Conservation (phyloP, 352 stramenopile species). For the Porosira glacialis region DNA sequence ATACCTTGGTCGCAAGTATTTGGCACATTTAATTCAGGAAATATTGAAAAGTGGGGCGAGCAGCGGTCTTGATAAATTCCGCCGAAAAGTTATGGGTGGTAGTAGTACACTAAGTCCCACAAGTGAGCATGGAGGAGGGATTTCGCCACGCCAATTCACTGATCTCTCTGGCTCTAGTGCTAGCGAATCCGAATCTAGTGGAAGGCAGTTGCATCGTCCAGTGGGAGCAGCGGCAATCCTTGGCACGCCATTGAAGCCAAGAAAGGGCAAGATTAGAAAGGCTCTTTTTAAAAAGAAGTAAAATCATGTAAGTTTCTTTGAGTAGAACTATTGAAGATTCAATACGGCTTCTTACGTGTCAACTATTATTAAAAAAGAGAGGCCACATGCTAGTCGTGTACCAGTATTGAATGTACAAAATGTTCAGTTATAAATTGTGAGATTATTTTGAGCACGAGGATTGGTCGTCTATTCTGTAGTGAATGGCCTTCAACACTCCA, state of each 20-base stretch:
- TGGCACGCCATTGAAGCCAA: conserved; percentile 27
- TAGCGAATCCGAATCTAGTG: conserved; percentile 24
- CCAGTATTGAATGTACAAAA: no score
- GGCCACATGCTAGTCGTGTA: no score
- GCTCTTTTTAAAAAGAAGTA: conserved; percentile 23
- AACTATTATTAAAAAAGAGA: no score
- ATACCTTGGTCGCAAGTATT: conserved; percentile 55
- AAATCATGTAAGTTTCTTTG: not conserved
- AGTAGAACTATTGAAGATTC: no score
- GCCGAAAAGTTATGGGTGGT: conserved; percentile 40
- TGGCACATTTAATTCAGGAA: conserved; percentile 56
- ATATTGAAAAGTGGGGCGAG: conserved; percentile 60
- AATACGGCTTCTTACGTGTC: no score
- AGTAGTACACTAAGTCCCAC: conserved; percentile 9
- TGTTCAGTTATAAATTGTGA: no score
- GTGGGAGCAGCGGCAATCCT: conserved; percentile 46
- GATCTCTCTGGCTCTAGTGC: conserved; percentile 1
- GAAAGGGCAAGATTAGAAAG: conserved; percentile 32
- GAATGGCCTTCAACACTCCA: no score
- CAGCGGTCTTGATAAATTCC: conserved; percentile 40
- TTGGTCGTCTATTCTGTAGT: no score
- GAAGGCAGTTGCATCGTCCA: conserved; percentile 27
- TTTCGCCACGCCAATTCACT: not conserved
- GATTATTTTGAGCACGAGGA: no score
- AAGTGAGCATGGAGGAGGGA: conserved; percentile 15